Evolutionary conservation across 345 rosid species (phyloP), one percentile per base, ranked within the genome.

Genomic region (Leavenworthia alabamica): DNA sequence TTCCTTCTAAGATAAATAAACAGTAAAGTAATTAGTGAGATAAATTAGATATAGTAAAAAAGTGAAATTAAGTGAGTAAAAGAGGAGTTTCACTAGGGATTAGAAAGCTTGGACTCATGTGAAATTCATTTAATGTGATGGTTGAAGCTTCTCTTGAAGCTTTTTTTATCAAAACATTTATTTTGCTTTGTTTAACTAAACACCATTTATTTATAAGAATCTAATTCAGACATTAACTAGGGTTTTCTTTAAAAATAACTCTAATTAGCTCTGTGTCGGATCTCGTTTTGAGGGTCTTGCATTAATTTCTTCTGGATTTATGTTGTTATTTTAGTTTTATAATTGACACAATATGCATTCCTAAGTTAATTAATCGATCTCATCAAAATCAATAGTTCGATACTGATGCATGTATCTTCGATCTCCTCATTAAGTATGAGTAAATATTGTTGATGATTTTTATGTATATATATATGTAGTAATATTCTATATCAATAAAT

Each of bases 31-130:
- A 19, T 17, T 52, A 53, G 24, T 60, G 27, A 13, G 43, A 37
- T 39, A 7, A 37, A 46, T 45, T 14, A 62, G 8, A n/a, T 23
- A 22, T 11, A 5, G 4, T 58, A 49, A 37, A 20, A 20, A 47
- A 17, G 48, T 46, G 11, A 47, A 55, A 61, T 46, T 55, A 39
- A 23, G 8, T 23, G 60, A 27, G 40, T 27, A 67, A 74, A 75
- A 66, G 42, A 66, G 28, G 67, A 74, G 50, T 66, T 62, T 33
- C 47, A 63, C 39, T 71, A 58, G 43, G 67, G 80, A 72, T 76
- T 76, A 76, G 68, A 73, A 73, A 77, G 79, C 79, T 73, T 81
- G 82, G 83, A 80, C 75, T 80, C 83, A 78, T 78, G 82, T 83
- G 85, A 71, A 68, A 32, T 40, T 35, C 93, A 83, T 86, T 86